Conservation (phyloP, 495 filamentous ascomycete species). For the Sphaerosporella brunnea region DNA sequence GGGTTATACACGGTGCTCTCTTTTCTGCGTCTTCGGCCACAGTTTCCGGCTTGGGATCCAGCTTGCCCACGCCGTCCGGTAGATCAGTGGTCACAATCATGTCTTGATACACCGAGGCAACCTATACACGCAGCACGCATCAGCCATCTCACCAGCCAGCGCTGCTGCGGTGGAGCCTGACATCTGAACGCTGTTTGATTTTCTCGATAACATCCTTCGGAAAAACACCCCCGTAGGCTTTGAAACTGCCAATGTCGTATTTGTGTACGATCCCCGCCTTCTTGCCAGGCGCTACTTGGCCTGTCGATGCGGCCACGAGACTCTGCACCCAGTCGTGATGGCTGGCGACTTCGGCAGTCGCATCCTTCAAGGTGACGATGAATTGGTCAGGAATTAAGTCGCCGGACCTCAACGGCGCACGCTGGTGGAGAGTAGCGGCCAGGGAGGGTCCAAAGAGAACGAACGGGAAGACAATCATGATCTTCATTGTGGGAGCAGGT, state of each 20-base stretch:
- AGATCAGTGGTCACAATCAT: no score
- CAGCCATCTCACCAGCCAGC: no score
- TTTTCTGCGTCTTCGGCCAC: background rate
- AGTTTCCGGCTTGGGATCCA: no score
- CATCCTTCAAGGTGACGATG: slow-evolving; percentile 10
- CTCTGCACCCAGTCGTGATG: slow-evolving; percentile 10
- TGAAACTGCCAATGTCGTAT: slow-evolving; percentile 14
- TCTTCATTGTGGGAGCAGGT: no score
- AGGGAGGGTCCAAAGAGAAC: background rate
- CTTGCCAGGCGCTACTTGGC: background rate
- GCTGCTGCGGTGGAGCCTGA: no score
- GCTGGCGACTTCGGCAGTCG: background rate
- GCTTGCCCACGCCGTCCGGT: no score
- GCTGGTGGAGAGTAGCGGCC: no score
- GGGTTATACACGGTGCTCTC: background rate
- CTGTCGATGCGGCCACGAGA: background rate
- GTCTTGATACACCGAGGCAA: background rate
- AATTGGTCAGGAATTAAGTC: slow-evolving; percentile 7
- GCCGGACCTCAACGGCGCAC: no score
- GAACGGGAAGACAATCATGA: background rate
- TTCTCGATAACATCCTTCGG: background rate
- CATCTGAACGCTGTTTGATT: slow-evolving; percentile 7
- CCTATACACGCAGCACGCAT: no score
- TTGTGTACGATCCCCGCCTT: slow-evolving; percentile 2
- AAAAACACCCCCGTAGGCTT: slow-evolving; percentile 12